Evolutionary conservation across 2,329 filamentous ascomycete genomes (phyloP).

Genomic region (Periconia digitata): DNA sequence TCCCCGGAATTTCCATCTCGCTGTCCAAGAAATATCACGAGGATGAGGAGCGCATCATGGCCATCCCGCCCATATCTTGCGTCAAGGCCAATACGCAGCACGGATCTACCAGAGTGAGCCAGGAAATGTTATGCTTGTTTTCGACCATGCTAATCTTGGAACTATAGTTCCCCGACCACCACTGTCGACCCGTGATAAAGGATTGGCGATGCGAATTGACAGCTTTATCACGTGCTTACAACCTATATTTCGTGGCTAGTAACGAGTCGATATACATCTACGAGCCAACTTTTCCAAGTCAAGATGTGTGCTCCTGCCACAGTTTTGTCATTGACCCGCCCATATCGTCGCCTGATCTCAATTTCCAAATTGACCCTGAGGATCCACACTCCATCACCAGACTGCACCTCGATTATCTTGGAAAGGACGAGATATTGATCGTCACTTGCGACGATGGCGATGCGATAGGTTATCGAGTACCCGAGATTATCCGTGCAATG

Average conservation of each 20-base stretch:
- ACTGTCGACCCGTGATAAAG: slow-evolving; percentile 23
- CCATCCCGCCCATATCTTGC: slow-evolving; percentile 24
- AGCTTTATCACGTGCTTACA: slow-evolving; percentile 48
- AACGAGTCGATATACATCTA: slow-evolving; percentile 45
- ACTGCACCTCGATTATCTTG: slow-evolving; percentile 47
- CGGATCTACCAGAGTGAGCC: slow-evolving; percentile 28
- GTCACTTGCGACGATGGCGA: slow-evolving; percentile 61
- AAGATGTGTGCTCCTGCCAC: slow-evolving; percentile 33
- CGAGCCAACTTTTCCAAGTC: slow-evolving; percentile 47
- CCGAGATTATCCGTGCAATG: slow-evolving; percentile 27
- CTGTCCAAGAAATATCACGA: neutral
- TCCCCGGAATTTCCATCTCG: too few species aligned
- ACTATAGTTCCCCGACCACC: neutral
- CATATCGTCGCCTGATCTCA: slow-evolving; percentile 29
- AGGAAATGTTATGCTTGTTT: too few species aligned
- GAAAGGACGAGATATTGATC: slow-evolving; percentile 52
- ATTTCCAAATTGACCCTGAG: slow-evolving; percentile 34
- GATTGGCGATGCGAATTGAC: slow-evolving; percentile 50
- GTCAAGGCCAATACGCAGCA: slow-evolving; percentile 25
- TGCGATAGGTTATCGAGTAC: slow-evolving; percentile 46
- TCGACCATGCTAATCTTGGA: neutral
- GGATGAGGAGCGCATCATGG: slow-evolving; percentile 9
- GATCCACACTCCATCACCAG: slow-evolving; percentile 50
- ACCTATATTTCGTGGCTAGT: slow-evolving; percentile 54
- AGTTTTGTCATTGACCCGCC: slow-evolving; percentile 44